Base-by-base conservation (phyloP, 2,329 filamentous ascomycete species). In the Colletotrichum sp. region DNA sequence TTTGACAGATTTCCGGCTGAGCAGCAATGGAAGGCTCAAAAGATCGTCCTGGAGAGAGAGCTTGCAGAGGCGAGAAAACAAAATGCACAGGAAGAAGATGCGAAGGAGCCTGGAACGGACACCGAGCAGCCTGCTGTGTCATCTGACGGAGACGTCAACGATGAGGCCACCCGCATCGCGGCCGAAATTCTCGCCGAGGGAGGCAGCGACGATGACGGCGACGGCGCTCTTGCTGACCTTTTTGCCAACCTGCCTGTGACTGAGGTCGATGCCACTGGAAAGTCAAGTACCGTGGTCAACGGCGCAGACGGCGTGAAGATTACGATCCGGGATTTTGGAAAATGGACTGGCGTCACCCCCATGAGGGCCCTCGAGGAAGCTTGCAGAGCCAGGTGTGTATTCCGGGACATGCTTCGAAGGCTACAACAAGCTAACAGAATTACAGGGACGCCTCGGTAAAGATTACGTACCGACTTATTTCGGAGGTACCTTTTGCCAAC, bases 301-400 rank as follows among this genome's bases (percentile, higher is more conserved):
- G 85, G 87, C 63, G 79, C 86, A 71, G 83, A 90, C 78, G 89
- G 91, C 3, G 82, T 86, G 8, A 92, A 90, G 72, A 84, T 95
- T 6, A 89, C 87, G 1, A 90, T 98, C 65, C 90, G 94, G 58
- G 94, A 98, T 80, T 98, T 99, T 88, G 96, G 95, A 2, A 95
- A 95, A 83, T 93, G 92, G 87, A 91, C 91, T 16, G 96, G 96
- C 9, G 85, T 98, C 34, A 94, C 88, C 79, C 96, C 96, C 18
- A 91, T 92, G 77, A 90, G 94, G 78, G 89, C 95, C 32, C 86
- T 99, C 15, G 96, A 98, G 83, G 96, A 98, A 83, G 92, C 95
- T n/a, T 98, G 96, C 82, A 93, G 94, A 79, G 92, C 95, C 77
- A 93, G 93, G 93, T 94, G 84, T 79, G 83, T 80, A 18, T 32